Evolutionary conservation across 2,329 filamentous ascomycete species (phyloP).

Genomic region (Cyphellophora europaea): DNA sequence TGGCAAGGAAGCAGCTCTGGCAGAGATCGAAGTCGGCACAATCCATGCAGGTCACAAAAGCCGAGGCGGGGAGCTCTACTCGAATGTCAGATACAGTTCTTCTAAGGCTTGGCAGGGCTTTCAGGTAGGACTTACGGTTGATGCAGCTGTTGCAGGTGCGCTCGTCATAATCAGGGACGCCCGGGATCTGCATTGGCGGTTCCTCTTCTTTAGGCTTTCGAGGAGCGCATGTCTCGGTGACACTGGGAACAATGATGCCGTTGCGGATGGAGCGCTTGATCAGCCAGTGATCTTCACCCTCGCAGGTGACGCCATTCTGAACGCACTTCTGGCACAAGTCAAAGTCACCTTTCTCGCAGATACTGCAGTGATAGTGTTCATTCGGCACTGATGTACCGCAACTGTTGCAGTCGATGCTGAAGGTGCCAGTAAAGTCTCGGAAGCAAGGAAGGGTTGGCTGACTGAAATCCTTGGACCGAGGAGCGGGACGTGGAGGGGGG

Average conservation of each 20-base stretch:
- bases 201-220: constrained; percentile 33
- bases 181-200: constrained; percentile 9
- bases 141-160: constrained; percentile 59
- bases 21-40: constrained; percentile 94
- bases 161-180: constrained; percentile 10
- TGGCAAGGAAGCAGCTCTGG: constrained; percentile 64
- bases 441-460: constrained; percentile 25
- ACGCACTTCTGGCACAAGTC: constrained; percentile 82
- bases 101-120: neutral
- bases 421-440: constrained; percentile 37
- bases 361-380: constrained; percentile 87
- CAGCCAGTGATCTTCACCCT: constrained; percentile 76
- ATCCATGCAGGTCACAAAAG: constrained; percentile 74
- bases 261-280: constrained; percentile 80
- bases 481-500: constrained; percentile 1
- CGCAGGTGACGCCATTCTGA: constrained; percentile 65
- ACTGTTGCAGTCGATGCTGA: constrained; percentile 88
- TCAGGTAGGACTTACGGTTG: constrained; percentile 35
- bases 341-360: constrained; percentile 87
- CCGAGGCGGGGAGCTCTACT: constrained; percentile 59
- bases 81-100: constrained; percentile 19
- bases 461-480: constrained; percentile 13
- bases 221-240: constrained; percentile 67
- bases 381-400: constrained; percentile 72
- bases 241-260: constrained; percentile 73